These are phyloP conservation scores for Proteromonas lacertae DNA, from an alignment of 352 stramenopile genomes.

Conservation along the genomic window DNA sequence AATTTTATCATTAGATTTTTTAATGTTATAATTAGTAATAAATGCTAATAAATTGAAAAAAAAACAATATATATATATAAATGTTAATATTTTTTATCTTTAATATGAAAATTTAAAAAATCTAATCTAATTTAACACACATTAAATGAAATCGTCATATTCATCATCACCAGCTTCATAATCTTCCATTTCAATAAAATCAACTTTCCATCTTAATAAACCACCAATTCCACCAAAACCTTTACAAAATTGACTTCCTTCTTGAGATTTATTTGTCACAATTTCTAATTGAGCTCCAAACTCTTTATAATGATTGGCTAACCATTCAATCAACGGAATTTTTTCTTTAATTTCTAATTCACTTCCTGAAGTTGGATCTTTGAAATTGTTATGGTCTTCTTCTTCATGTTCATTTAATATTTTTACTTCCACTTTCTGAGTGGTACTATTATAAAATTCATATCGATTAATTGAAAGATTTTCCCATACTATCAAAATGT, in stretches of 20 bases:
- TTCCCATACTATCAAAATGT: constrained; percentile 98
- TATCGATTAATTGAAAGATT: constrained; percentile 77
- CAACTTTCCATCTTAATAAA: constrained; percentile 90
- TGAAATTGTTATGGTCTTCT: constrained; percentile 59
- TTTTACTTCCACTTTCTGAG: constrained; percentile 25
- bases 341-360: constrained; percentile 89
- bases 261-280: constrained; percentile 69
- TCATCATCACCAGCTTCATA: constrained; percentile 18
- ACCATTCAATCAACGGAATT: constrained; percentile 80
- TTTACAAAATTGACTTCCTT: constrained; percentile 96
- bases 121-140: neutral
- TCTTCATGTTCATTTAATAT: constrained; percentile 35
- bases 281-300: constrained; percentile 94
- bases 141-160: constrained; percentile 1
- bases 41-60: too few species aligned
- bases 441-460: constrained; percentile 46
- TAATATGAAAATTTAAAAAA: constrained; percentile 1
- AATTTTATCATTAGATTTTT: too few species aligned
- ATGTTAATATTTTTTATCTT: too few species aligned
- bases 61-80: too few species aligned
- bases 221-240: constrained; percentile 95
- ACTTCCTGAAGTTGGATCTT: constrained; percentile 58
- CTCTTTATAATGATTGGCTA: constrained; percentile 96
- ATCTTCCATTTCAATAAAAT: constrained; percentile 79
- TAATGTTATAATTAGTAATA: too few species aligned